Evolutionary conservation across 257 asterid species (phyloP).

Genomic region (Leonotis leonurus): DNA sequence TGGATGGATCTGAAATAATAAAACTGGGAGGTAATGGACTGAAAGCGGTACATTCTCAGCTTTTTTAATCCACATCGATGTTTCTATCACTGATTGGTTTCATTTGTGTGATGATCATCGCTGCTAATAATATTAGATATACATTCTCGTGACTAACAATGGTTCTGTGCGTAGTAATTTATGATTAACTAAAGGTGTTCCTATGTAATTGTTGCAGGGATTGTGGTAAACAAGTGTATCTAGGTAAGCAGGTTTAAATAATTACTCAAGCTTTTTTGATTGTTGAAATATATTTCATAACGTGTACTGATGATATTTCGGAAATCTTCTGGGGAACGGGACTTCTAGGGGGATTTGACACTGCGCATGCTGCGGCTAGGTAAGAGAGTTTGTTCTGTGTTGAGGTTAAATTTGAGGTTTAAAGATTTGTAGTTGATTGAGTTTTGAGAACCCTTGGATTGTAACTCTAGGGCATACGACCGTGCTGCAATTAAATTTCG

Average conservation of each 20-base stretch:
- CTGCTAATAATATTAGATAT: slow-evolving; percentile 5
- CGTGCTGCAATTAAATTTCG: slow-evolving; percentile 95
- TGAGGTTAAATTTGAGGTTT: slow-evolving; percentile 1
- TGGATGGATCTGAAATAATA: slow-evolving; percentile 16
- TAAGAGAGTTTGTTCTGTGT: slow-evolving; percentile 24
- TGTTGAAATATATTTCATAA: neutral
- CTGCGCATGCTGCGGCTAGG: slow-evolving; percentile 98
- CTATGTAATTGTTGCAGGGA: slow-evolving; percentile 64
- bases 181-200: slow-evolving; percentile 10
- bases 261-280: no score
- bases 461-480: slow-evolving; percentile 71
- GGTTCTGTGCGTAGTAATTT: neutral
- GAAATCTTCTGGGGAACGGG: slow-evolving; percentile 13
- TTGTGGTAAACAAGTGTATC: slow-evolving; percentile 89
- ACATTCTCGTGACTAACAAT: neutral
- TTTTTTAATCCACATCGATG: neutral
- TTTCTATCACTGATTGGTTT: neutral
- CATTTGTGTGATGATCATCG: slow-evolving; percentile 3
- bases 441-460: slow-evolving; percentile 12
- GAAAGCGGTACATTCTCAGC: slow-evolving; percentile 5
- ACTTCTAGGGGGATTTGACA: slow-evolving; percentile 82
- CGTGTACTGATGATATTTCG: slow-evolving; percentile 13
- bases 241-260: slow-evolving; percentile 43
- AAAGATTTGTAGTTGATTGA: neutral
- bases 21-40: neutral